Base-by-base conservation (phyloP, 2,329 filamentous ascomycete genomes). In the Fusarium austroafricanum region DNA sequence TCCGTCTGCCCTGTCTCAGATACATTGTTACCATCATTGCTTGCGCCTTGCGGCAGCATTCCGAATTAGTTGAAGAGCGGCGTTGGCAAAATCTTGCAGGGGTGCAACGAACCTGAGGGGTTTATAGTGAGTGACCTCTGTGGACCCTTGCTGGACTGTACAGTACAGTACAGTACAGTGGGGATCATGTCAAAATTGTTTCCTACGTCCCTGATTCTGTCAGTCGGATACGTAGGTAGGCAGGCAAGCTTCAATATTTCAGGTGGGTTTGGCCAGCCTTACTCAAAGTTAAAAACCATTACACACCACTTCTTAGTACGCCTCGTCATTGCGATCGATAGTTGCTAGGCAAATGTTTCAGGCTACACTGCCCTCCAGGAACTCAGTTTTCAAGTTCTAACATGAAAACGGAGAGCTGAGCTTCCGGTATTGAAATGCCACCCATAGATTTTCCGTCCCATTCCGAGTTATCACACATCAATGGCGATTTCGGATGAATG, bases 71-170 rank as follows among this genome's bases (percentile, higher is more conserved):
- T 51, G 42, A 38, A 45, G 38, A 42, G 21, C 35, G 23, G 14
- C 7, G 14, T 37, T 55, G 51, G 62, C 33, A 55, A 52, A 40
- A 49, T 64, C 39, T 42, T 45, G 56, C 67, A 73, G 67, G 71
- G 61, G 45, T 61, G 43, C n/a, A 55, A 63, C 55, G 71, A 73
- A 73, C 71, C 59, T 73, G 71, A 73, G 71, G 71, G 71, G 71
- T 55, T 56, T 62, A 55, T 23, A 31, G 33, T 26, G 42, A 31
- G 33, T 26, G 42, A 49, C 12, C 37, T 18, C 33, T 26, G 4
- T 17, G 35, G 28, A 54, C 21, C 51, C 51, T 47, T 54, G 40
- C 15, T 53, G 12, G 23, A 29, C 40, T 26, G 40, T 26, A 31
- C 8, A 6, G 28, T 35, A 46, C 40, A 54, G 40, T 26, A 31